Evolutionary conservation across 768 basidiomycete species (phyloP), one percentile per base, ranked within the genome.

Genomic region (Leccinum longicurvipes): DNA sequence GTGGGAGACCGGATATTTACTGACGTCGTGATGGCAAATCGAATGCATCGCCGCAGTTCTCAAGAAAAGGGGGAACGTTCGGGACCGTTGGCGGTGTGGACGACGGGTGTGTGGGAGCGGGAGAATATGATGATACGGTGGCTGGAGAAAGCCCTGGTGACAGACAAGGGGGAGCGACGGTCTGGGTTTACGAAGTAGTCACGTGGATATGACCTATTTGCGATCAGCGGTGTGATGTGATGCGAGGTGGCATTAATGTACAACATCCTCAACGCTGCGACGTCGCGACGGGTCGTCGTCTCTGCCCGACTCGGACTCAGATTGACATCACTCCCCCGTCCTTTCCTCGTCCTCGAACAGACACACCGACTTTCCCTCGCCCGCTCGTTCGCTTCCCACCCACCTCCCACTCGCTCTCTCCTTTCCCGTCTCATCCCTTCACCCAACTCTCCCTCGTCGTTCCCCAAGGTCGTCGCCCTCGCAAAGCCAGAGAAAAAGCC

Each of bases 1-100:
- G 86, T 99, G 12, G 96, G 96, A 0, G 96, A 99, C 74, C 82
- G 96, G 11, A 73, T 98, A 50, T 89, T 97, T 64, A 99, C 96
- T 0, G 96, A 99, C 68, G 74, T 94, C 17, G 81, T 98, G 51
- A 77, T 98, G 71, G 87, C 92, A 9, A 87, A 90, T 62, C 84
- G 92, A 32, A 85, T 94, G 76, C 50, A 23, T 70, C 69, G 29
- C 3, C 19, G 29, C 19, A n/a, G 29, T 19, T 4, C 19, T 19
- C 24, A 17, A n/a, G 45, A 21, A 42, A 29, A 25, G 2, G 21
- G n/a, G 48, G 27, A 28, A n/a, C 27, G 42, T 24, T 10, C 54
- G 24, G 85, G 84, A 0, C 86, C 88, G 6, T 66, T 91, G 48
- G 77, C 85, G 0, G 74, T 91, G 29, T 88, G 82, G 85, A 90